phyloP scores from a whole-genome alignment of 2,329 filamentous ascomycete species.

The Epichloe glyceriae region DNA sequence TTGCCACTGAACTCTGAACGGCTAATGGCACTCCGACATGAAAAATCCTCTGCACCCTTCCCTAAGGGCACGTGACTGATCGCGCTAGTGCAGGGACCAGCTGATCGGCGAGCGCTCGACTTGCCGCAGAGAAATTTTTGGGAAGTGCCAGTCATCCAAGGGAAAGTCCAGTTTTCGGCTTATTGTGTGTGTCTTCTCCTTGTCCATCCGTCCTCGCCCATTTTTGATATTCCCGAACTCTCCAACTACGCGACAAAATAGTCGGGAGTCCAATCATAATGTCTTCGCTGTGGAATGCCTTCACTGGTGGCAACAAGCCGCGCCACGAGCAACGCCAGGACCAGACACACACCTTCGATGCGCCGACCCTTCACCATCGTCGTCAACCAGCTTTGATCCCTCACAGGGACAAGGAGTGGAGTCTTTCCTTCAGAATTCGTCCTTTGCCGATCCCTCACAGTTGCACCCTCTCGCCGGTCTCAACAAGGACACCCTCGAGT shows the following conservation, averaged over 20 bases:
- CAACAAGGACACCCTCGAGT: conserved; percentile 87
- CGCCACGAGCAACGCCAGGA: conserved; percentile 26
- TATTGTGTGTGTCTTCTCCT: conserved; percentile 5
- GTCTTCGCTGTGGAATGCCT: conserved; percentile 48
- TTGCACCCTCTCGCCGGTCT: conserved; percentile 89
- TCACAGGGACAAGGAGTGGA: conserved; percentile 66
- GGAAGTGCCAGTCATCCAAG: neutral
- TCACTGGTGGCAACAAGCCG: conserved; percentile 45
- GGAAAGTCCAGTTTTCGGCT: conserved; percentile 5
- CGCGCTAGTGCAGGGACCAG: conserved; percentile 3
- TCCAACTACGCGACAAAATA: neutral
- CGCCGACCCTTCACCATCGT: conserved; percentile 38
- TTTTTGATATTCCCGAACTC: conserved; percentile 1
- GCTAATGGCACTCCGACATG: no score
- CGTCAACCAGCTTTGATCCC: conserved; percentile 54
- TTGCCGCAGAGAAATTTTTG: conserved; percentile 7
- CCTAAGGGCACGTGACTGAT: no score
- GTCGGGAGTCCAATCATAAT: conserved; percentile 21
- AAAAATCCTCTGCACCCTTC: no score
- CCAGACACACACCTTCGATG: conserved; percentile 16
- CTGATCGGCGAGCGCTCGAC: neutral
- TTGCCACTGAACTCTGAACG: no score
- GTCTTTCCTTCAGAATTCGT: conserved; percentile 66
- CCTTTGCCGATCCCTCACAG: conserved; percentile 73
- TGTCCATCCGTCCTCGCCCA: conserved; percentile 7